A percentile compares a stretch with the other conserved stretches of the same genome.
These are phyloP conservation scores for Tylopilus sp. DNA, from an alignment of 1,284 basidiomycete species.

Conservation along the genomic window DNA sequence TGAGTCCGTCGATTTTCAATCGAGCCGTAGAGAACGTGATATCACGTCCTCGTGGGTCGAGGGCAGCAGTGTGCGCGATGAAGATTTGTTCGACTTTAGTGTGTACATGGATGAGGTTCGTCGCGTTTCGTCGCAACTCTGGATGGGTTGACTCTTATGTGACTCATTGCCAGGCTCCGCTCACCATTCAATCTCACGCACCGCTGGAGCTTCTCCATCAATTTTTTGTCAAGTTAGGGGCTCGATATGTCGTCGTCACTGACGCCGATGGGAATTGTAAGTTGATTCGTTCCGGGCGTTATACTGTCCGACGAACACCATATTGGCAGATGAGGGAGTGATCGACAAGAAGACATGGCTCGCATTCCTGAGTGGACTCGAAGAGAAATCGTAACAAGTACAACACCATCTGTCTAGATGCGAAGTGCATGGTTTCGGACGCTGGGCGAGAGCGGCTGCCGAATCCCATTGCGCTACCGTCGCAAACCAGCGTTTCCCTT, in stretches of 20 bases:
- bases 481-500: background rate
- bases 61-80: conserved; percentile 22
- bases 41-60: conserved; percentile 57
- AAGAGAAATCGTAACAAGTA: conserved; percentile 43
- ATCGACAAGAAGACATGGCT: conserved; percentile 95
- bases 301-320: conserved; percentile 3
- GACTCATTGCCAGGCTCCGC: conserved; percentile 60
- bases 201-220: conserved; percentile 89
- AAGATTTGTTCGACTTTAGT: conserved; percentile 80
- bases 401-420: background rate
- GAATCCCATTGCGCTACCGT: background rate
- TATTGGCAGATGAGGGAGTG: conserved; percentile 71
- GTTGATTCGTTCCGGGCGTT: conserved; percentile 29
- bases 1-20: conserved; percentile 61
- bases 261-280: conserved; percentile 81
- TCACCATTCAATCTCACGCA: conserved; percentile 78
- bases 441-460: background rate
- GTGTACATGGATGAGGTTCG: conserved; percentile 86
- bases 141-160: background rate
- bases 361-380: conserved; percentile 71
- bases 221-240: conserved; percentile 88
- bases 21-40: conserved; percentile 40
- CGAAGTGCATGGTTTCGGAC: background rate
- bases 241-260: conserved; percentile 83
- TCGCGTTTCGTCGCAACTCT: conserved; percentile 3